Base-by-base conservation (phyloP, 140 eudicot genomes). In the Erigeron philadelphicus region DNA sequence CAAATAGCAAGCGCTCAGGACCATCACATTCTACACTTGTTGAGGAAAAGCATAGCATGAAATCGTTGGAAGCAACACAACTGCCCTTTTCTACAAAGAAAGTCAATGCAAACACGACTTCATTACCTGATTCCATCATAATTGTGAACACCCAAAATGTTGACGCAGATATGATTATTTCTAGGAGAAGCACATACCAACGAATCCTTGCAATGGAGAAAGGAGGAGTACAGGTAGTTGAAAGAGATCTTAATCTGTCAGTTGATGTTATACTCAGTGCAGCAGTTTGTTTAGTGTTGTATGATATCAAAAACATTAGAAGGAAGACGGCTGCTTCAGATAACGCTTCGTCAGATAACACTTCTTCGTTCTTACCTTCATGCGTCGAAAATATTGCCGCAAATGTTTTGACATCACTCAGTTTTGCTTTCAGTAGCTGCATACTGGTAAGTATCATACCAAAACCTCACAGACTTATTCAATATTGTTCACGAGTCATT, bases 111-210 rank as follows among this genome's bases (percentile, higher is more conserved):
- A 74, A 68, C 75, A 81, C 64, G 69, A 66, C 79, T 60, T 68
- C 83, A 61, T 78, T 40, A 56, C 83, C 82, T 50, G 68, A 79
- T 53, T 76, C 71, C 23, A 58, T 86, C 70, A 71, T 93, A 62
- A 72, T 93, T 55, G 90, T 89, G 47, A 93, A 93, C 81, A 93
- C 99, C 61, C 86, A 70, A 75, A 85, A 84, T 73, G 76, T 72
- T 80, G 89, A 83, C 46, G 68, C 80, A 68, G 97, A 89, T 54
- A 93, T 83, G 97, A 78, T 93, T 66, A 81, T 93, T 62, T 89
- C 95, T 41, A 84, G 99, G 78, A 93, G 99, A 84, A 83, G 77
- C 85, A 87, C 97, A 54, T 93, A 93, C 78, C 87, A 83, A 66
- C 85, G 54, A 76, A 89, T 93, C 74, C 95, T 93, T 72, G 86